Evolutionary conservation across 495 filamentous ascomycete species (phyloP).

Genomic region (Penicillium goetzii): DNA sequence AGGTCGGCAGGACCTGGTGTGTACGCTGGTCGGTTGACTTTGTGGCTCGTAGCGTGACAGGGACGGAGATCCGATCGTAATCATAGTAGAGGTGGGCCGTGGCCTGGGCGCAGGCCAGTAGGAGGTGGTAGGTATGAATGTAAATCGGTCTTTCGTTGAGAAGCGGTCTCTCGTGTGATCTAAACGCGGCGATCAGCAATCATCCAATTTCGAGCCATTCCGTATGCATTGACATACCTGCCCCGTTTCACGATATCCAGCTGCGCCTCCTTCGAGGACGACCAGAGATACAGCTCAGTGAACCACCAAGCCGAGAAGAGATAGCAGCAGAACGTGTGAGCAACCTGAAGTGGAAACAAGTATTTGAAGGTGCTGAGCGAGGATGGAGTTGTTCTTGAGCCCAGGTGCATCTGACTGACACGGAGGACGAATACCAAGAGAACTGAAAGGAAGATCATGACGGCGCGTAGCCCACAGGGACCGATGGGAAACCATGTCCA

Average conservation of each 20-base stretch:
- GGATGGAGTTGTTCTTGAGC: slow-evolving; percentile 67
- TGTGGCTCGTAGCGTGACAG: slow-evolving; percentile 42
- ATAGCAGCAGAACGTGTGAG: slow-evolving; percentile 73
- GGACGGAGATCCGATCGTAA: slow-evolving; percentile 69
- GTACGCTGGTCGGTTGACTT: slow-evolving; percentile 43
- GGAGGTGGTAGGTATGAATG: slow-evolving; percentile 68
- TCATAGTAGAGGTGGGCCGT: slow-evolving; percentile 71
- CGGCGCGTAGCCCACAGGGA: slow-evolving; percentile 70
- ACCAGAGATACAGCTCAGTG: slow-evolving; percentile 81
- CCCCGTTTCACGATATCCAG: slow-evolving; percentile 72
- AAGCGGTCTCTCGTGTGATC: slow-evolving; percentile 68
- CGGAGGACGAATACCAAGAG: slow-evolving; percentile 79
- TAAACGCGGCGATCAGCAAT: slow-evolving; percentile 28
- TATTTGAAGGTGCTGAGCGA: slow-evolving; percentile 63
- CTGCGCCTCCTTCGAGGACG: slow-evolving; percentile 62
- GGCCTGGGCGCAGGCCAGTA: slow-evolving; percentile 71
- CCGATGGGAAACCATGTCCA: slow-evolving; percentile 89
- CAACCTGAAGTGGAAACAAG: slow-evolving; percentile 58
- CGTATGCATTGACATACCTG: slow-evolving; percentile 47
- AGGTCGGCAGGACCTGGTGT: slow-evolving; percentile 38
- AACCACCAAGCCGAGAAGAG: slow-evolving; percentile 80
- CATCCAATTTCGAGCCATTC: not conserved
- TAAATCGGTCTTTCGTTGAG: slow-evolving; percentile 89
- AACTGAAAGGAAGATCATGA: slow-evolving; percentile 67
- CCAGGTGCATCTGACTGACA: slow-evolving; percentile 79